Evolutionary conservation across 106 monocot species (phyloP), one percentile per base, ranked within the genome.

Genomic region (Dioscorea dumetorum): DNA sequence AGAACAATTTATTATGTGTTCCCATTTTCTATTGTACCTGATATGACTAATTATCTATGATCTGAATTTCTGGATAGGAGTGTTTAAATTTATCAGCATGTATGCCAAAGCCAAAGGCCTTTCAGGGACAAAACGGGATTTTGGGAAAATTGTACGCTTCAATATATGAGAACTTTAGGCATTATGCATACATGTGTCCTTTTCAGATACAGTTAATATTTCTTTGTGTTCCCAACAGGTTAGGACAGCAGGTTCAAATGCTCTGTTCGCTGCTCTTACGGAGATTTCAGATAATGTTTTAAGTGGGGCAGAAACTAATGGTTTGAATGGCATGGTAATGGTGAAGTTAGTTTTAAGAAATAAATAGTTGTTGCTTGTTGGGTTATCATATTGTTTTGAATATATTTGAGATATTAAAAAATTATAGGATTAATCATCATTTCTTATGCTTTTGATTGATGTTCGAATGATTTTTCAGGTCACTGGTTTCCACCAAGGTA

Each of bases 401-500:
- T 34, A 34, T 34, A 34, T 7, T 34, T 34, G 34, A 7, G 34
- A 34, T 34, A 4, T 34, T 34, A 4, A 34, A 34, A 4, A 3
- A 34, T 3, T 41, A 41, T 41, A 41, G 41, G 10, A 63, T 7
- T 74, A 5, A 32, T 18, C 17, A 12, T 59, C 31, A 23, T 70
- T 57, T 18, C 58, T 57, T 63, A 69, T 69, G 54, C 4, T 48
- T 51, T 34, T 10, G 5, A 22, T 58, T n/a, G 33, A 12, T 63
- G 19, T 50, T 74, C 4, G 57, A 11, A 19, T 70, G 24, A n/a
- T 6, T 41, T 41, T 61, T 18, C 66, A 94, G 94, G 75, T 90
- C 58, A 82, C 49, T 80, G 90, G 94, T 24, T 90, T 94, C 69
- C 94, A 94, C 82, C 94, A 94, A 80, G 94, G 94, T 50, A 71